These are phyloP conservation scores for Typha latifolia DNA, from an alignment of 176 grass and related monocot species.

Conservation along the genomic window DNA sequence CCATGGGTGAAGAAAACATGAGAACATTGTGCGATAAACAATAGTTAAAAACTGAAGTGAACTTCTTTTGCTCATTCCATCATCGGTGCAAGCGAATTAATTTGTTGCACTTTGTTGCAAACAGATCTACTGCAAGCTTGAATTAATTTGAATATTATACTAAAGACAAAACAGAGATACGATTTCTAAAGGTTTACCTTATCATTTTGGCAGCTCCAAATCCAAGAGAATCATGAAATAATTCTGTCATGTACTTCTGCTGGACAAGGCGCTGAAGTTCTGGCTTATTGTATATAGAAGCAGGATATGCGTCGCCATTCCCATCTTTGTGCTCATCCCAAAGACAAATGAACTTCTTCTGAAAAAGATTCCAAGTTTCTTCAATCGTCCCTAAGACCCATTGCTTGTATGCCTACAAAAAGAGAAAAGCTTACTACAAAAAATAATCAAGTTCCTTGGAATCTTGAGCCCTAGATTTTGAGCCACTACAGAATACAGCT, in stretches of 20 bases:
- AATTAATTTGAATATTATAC: neutral
- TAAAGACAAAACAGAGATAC: neutral
- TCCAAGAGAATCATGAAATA: constrained; percentile 90
- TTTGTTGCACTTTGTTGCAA: too few relatives aligned
- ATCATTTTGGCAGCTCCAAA: constrained; percentile 98
- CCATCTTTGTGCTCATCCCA: constrained; percentile 77
- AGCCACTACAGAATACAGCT: too few relatives aligned
- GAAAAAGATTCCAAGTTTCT: constrained; percentile 59
- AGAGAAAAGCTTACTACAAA: neutral
- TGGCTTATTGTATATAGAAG: constrained; percentile 59
- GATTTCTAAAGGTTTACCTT: constrained; percentile 36
- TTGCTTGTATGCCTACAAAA: constrained; percentile 50
- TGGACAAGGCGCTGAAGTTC: constrained; percentile 39
- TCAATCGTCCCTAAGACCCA: constrained; percentile 71
- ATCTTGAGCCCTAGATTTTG: too few relatives aligned
- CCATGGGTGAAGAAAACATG: too few relatives aligned
- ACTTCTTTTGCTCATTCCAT: too few relatives aligned
- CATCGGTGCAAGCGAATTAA: too few relatives aligned
- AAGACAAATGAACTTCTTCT: constrained; percentile 60
- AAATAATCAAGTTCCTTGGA: neutral
- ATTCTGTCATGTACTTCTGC: constrained; percentile 69
- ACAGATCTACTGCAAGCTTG: neutral
- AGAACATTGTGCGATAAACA: too few relatives aligned
- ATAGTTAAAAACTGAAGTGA: too few relatives aligned
- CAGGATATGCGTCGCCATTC: constrained; percentile 71